These are phyloP conservation scores for Prunus persica DNA, from an alignment of 306 rosid species.

Conservation along the genomic window DNA sequence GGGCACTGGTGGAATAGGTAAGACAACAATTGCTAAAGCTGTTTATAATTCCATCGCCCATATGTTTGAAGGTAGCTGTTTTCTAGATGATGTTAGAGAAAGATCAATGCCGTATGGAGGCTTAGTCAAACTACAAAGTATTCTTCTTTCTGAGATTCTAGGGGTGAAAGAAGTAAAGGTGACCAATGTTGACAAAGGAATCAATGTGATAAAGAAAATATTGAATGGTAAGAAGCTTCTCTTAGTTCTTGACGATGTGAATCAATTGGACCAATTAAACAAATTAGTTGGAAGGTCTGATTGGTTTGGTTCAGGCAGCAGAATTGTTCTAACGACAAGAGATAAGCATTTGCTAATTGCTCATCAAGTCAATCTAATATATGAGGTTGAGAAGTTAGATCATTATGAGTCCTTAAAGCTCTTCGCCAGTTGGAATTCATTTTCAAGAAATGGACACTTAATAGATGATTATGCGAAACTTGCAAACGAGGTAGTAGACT, in stretches of 20 bases:
- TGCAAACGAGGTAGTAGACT: background rate
- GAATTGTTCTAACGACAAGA: conserved; percentile 20
- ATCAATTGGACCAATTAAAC: background rate
- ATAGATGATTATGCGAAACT: background rate
- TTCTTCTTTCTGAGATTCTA: background rate
- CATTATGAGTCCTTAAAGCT: background rate
- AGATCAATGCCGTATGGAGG: background rate
- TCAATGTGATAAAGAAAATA: background rate
- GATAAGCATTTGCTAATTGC: background rate
- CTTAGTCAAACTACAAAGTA: background rate
- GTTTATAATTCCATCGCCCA: background rate
- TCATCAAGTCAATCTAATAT: background rate
- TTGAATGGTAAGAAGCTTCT: background rate
- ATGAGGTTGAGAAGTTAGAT: background rate
- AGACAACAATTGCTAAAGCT: conserved; percentile 1
- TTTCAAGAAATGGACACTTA: background rate
- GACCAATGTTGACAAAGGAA: background rate
- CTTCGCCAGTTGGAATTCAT: background rate
- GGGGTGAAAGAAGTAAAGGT: background rate
- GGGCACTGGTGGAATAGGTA: background rate
- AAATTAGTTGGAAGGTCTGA: background rate
- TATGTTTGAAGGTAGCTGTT: background rate
- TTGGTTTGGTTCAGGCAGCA: background rate
- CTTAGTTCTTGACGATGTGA: conserved; percentile 11
- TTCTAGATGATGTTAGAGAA: background rate